Percentiles rank a stretch among this genome's conserved stretches.
phyloP scores from a whole-genome alignment of 208 protist species.

The Porcisia deanei region DNA sequence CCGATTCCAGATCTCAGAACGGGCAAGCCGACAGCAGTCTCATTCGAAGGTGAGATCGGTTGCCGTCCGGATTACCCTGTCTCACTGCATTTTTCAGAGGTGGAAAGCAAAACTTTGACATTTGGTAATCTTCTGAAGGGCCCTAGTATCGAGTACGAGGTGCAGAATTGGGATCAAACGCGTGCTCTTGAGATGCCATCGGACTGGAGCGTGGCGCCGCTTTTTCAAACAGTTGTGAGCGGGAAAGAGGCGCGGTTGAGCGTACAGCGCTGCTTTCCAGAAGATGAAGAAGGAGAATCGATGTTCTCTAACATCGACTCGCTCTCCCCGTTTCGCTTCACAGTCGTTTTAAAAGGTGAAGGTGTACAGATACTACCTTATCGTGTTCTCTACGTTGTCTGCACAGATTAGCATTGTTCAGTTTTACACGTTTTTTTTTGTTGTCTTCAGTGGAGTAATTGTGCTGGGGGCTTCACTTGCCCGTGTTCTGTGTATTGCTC shows the following conservation, averaged over 20 bases:
- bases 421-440: not conserved
- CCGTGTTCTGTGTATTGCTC: not conserved
- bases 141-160: conserved; percentile 18
- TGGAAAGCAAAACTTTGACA: conserved; percentile 26
- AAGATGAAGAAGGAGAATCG: not conserved
- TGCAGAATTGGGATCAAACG: conserved; percentile 34
- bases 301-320: not conserved
- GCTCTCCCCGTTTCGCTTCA: conserved; percentile 29
- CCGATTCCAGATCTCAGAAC: conserved; percentile 13
- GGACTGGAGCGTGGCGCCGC: conserved; percentile 18
- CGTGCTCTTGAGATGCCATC: conserved; percentile 5
- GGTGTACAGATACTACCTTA: not conserved
- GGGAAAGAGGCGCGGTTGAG: conserved; percentile 19
- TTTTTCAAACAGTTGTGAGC: conserved; percentile 5
- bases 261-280: conserved; percentile 9
- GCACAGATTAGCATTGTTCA: conserved; percentile 6
- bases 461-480: not conserved
- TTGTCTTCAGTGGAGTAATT: not conserved
- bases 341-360: conserved; percentile 26
- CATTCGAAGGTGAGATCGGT: conserved; percentile 26
- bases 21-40: conserved; percentile 12
- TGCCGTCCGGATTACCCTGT: conserved; percentile 26
- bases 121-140: conserved; percentile 27
- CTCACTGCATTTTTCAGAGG: conserved; percentile 19
- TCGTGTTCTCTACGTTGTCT: conserved; percentile 27